Percentiles rank a stretch among this genome's conserved stretches.
These are phyloP conservation scores for Gossypium turneri DNA, from an alignment of 345 rosid species.

Conservation along the genomic window DNA sequence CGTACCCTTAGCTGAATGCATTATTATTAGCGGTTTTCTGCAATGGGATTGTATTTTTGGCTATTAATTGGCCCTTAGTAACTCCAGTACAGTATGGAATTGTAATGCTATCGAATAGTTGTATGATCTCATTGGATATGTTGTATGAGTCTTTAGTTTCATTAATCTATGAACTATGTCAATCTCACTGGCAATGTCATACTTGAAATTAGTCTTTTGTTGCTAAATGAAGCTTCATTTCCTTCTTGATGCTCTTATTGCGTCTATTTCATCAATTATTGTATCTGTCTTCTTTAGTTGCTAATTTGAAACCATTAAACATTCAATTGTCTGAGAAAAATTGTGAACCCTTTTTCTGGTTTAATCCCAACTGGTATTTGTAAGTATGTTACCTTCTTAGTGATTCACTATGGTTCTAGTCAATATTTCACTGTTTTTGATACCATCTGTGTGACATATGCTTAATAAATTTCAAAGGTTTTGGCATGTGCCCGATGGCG, in stretches of 20 bases:
- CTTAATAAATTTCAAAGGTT: background rate
- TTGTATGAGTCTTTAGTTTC: background rate
- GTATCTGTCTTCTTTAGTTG: too few species aligned
- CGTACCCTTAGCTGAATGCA: background rate
- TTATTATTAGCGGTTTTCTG: background rate
- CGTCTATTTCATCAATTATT: too few species aligned
- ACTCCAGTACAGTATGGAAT: too few species aligned
- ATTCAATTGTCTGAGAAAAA: background rate
- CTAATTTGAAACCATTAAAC: background rate
- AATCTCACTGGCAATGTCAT: too few species aligned
- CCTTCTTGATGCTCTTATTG: too few species aligned
- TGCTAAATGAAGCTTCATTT: too few species aligned
- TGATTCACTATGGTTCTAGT: background rate
- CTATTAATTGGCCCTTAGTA: too few species aligned
- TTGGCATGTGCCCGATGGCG: background rate
- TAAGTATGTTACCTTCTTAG: background rate
- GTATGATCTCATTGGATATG: too few species aligned
- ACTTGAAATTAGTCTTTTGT: too few species aligned
- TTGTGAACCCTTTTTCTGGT: background rate
- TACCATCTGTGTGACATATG: background rate
- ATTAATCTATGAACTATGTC: background rate
- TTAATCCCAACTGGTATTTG: background rate
- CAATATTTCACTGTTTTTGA: background rate
- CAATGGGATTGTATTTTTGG: too few species aligned
- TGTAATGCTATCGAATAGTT: too few species aligned